A percentile compares a stretch with the other conserved stretches of the same genome.
Conservation (phyloP, 768 basidiomycete genomes). For the Termitomyces sp. region DNA sequence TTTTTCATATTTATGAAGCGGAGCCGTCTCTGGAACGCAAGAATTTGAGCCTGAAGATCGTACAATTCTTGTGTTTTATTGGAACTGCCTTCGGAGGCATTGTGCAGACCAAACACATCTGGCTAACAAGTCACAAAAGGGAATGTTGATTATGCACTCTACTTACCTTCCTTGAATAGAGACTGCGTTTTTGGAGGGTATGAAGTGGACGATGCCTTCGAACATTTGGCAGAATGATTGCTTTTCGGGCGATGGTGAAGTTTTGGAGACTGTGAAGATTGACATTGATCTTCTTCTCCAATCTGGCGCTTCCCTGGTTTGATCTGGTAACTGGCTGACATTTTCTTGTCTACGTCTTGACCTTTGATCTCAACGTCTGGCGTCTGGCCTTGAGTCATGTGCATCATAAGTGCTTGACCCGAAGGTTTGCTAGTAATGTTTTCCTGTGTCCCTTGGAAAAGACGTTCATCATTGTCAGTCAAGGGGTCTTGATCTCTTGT, state of each 20-base stretch:
- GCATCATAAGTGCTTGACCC: too few species aligned
- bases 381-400: not conserved
- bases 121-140: not conserved
- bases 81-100: slow-evolving; percentile 24
- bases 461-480: too few species aligned
- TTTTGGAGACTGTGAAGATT: not conserved
- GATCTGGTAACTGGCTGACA: not conserved
- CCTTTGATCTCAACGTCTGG: not conserved
- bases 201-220: not conserved
- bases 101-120: slow-evolving; percentile 57
- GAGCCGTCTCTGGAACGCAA: slow-evolving; percentile 52
- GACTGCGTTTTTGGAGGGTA: not conserved
- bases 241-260: not conserved
- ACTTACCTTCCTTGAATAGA: not conserved
- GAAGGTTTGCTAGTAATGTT: not conserved
- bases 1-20: slow-evolving; percentile 57
- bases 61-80: slow-evolving; percentile 33
- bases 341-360: not conserved
- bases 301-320: not conserved
- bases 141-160: not conserved
- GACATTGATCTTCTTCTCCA: not conserved
- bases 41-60: slow-evolving; percentile 44
- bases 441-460: not conserved
- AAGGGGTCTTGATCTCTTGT: not conserved
- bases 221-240: not conserved